These are phyloP conservation scores for Lactarius indigo DNA, from an alignment of 768 basidiomycete genomes.

Conservation along the genomic window DNA sequence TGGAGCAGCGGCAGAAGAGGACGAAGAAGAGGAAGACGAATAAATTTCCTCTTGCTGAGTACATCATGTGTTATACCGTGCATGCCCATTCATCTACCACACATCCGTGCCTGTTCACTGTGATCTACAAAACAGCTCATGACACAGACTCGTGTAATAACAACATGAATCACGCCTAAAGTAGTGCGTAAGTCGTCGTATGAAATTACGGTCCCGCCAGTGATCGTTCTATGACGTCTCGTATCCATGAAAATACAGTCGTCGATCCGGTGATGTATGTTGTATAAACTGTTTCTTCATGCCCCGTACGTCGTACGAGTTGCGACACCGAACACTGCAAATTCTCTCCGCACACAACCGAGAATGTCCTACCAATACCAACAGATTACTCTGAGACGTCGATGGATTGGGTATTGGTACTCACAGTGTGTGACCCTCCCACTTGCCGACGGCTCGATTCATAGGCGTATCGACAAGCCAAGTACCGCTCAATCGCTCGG, in stretches of 20 bases:
- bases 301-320: not conserved
- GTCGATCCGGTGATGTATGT: slow-evolving; percentile 14
- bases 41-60: not conserved
- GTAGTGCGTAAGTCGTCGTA: not conserved
- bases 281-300: slow-evolving; percentile 10
- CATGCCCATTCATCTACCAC: not conserved
- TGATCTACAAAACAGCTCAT: not conserved
- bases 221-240: slow-evolving; percentile 16
- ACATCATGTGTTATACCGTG: slow-evolving; percentile 2
- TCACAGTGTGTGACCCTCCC: slow-evolving; percentile 76
- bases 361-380: slow-evolving; percentile 13
- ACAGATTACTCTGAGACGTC: not conserved
- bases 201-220: slow-evolving; percentile 2
- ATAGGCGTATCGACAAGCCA: slow-evolving; percentile 79
- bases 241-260: slow-evolving; percentile 22
- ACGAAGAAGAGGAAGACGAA: slow-evolving; percentile 51
- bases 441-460: slow-evolving; percentile 62
- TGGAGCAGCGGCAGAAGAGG: slow-evolving; percentile 40
- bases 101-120: not conserved
- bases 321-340: slow-evolving; percentile 21
- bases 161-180: not conserved
- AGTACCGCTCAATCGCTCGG: slow-evolving; percentile 48
- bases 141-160: not conserved
- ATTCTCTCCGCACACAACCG: slow-evolving; percentile 8
- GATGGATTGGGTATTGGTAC: slow-evolving; percentile 32